Conservation (phyloP, 2,329 filamentous ascomycete species). For the Cladophialophora immunda region DNA sequence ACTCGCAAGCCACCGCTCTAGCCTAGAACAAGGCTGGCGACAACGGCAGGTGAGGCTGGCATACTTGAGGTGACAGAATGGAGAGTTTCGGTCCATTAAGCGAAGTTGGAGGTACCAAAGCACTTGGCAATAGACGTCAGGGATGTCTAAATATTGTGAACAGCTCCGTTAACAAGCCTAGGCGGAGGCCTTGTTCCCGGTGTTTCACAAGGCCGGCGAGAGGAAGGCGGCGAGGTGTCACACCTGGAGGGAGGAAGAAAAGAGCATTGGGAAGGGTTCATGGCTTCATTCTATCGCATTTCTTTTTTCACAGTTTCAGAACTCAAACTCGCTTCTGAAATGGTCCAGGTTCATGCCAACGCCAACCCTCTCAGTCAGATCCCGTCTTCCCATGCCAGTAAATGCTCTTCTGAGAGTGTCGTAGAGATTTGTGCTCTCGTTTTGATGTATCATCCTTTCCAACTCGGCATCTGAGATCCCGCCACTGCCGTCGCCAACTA, state of each 20-base stretch:
- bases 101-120: no score
- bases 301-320: slow-evolving; percentile 55
- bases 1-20: not conserved
- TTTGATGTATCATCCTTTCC: slow-evolving; percentile 90
- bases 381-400: slow-evolving; percentile 89
- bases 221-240: not conserved
- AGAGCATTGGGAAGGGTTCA: slow-evolving; percentile 1
- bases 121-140: no score
- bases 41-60: not conserved
- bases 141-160: no score
- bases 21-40: not conserved
- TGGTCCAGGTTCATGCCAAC: slow-evolving; percentile 88
- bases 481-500: slow-evolving; percentile 68
- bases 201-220: no score
- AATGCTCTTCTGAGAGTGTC: slow-evolving; percentile 96
- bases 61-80: no score
- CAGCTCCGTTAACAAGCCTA: no score
- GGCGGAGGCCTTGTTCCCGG: no score
- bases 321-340: slow-evolving; percentile 91
- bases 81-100: no score
- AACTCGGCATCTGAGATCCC: slow-evolving; percentile 74
- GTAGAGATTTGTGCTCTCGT: slow-evolving; percentile 95
- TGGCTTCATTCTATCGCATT: slow-evolving; percentile 10
- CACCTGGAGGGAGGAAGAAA: not conserved
- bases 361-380: slow-evolving; percentile 86